Conservation (phyloP, 148 eudicot genomes). For the Camellia lanceoleosa region DNA sequence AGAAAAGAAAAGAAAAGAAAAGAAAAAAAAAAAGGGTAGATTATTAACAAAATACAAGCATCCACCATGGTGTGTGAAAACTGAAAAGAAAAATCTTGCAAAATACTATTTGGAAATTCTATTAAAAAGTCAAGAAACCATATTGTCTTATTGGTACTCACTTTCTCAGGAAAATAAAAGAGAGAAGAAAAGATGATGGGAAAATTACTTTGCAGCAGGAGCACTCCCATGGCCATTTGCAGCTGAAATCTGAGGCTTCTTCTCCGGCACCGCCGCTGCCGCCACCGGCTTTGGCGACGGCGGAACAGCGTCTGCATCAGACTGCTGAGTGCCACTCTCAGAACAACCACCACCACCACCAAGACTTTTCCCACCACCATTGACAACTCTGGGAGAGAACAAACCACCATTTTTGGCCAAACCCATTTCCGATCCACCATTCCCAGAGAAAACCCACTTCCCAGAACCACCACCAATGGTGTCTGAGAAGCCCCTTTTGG, state of each 20-base stretch:
- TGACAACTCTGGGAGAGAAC: slow-evolving; percentile 20
- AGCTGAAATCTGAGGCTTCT: slow-evolving; percentile 35
- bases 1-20: not conserved
- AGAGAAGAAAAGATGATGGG: not conserved
- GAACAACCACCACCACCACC: no score
- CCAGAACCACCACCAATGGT: slow-evolving; percentile 39
- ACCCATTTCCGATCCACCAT: slow-evolving; percentile 31
- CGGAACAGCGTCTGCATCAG: slow-evolving; percentile 18
- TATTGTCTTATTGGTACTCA: not conserved
- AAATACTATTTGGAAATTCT: not conserved
- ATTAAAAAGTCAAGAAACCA: no score
- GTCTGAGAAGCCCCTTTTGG: slow-evolving; percentile 57
- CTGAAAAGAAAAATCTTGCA: not conserved
- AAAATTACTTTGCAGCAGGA: slow-evolving; percentile 42
- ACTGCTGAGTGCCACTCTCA: slow-evolving; percentile 9
- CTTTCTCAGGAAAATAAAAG: not conserved
- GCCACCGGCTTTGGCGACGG: slow-evolving; percentile 8
- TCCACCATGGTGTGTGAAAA: not conserved
- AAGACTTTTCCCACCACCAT: slow-evolving; percentile 3
- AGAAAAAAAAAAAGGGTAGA: not conserved
- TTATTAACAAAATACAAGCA: not conserved
- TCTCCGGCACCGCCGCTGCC: slow-evolving; percentile 7
- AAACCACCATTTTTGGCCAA: slow-evolving; percentile 23
- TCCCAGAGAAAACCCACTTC: slow-evolving; percentile 42
- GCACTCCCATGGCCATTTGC: no score